Percentiles rank a stretch among this genome's conserved stretches.
phyloP scores from a whole-genome alignment of 805 yeast genomes.

The Suhomyces tanzawaensis region DNA sequence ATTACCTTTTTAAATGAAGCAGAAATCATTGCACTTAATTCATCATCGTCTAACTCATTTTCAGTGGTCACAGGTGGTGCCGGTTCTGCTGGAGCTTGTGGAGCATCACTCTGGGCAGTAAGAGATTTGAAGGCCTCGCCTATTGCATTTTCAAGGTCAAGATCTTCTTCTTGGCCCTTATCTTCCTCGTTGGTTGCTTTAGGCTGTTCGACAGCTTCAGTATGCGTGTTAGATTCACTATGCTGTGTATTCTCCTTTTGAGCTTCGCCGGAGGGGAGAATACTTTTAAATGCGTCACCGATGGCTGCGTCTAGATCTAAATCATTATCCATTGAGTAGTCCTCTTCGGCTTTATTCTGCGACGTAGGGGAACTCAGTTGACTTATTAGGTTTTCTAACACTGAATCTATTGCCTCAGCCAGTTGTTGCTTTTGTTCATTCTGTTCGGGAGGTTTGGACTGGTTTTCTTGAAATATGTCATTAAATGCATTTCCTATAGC shows the following conservation, averaged over 20 bases:
- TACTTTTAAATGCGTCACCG: slow-evolving; percentile 14
- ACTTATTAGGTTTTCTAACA: no score
- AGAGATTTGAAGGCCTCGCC: slow-evolving; percentile 15
- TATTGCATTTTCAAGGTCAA: slow-evolving; percentile 18
- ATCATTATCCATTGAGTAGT: no score
- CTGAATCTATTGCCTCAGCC: no score
- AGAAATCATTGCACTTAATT: slow-evolving; percentile 11
- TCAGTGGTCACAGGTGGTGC: not conserved
- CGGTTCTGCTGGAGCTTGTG: not conserved
- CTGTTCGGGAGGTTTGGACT: no score
- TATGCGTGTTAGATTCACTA: not conserved
- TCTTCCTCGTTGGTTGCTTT: not conserved
- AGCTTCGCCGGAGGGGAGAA: slow-evolving; percentile 5
- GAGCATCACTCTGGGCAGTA: not conserved
- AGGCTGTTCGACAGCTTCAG: not conserved
- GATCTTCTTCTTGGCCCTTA: slow-evolving; percentile 6
- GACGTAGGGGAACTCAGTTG: no score
- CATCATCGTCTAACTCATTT: slow-evolving; percentile 3
- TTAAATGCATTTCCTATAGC: slow-evolving; percentile 20
- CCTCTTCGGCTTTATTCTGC: no score
- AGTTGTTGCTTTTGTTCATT: no score
- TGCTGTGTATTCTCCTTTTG: not conserved
- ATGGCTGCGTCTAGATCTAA: slow-evolving; percentile 17
- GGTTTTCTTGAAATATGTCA: slow-evolving; percentile 2
- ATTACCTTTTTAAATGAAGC: slow-evolving; percentile 10